Evolutionary conservation across 2,329 filamentous ascomycete genomes (phyloP), one percentile per base, ranked within the genome.

Genomic region (Mollisia scopiformis): DNA sequence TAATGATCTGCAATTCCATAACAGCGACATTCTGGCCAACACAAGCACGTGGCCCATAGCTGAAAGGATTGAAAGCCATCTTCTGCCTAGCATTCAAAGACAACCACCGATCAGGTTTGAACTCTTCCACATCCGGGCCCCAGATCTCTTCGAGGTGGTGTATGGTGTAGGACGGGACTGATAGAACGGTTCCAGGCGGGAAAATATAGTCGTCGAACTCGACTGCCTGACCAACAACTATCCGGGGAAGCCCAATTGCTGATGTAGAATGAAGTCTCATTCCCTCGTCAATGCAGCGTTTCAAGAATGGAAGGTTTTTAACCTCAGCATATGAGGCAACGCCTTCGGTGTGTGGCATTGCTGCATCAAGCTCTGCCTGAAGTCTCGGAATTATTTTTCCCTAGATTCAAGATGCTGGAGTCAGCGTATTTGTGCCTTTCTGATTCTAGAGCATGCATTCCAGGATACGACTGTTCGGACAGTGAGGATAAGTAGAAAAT

Each of bases 241-340:
- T 77, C 2, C 93, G 88, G 0, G 93, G 92, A 0, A 97, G 88
- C 1, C 93, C 93, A 66, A 96, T 90, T 8, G 90, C 89, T 1
- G 91, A 94, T 4, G 93, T 96, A 59, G 85, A 90, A 80, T 97
- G 93, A 75, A 92, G 88, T 54, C 93, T 91, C 73, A 97, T 88
- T 0, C 91, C 90, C 77, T 97, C 93, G 74, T 89, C 88, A 76
- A 96, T 89, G 21, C 94, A 88, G 67, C 82, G 82, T 68, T 88
- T 82, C 5, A 96, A 82, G 73, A 96, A 96, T 1, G 87, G 85
- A 25, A 96, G 81, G 61, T 93, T 86, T 69, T 86, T 86, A 61
- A 97, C 86, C 75, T 87, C 84, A 0, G 90, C 86, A 71, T 85
- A 94, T 0, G 80, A 82, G 0, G 93, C 92, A 0, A 96, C 88